Conservation (phyloP, 768 basidiomycete genomes). For the Pisolithus tinctorius region DNA sequence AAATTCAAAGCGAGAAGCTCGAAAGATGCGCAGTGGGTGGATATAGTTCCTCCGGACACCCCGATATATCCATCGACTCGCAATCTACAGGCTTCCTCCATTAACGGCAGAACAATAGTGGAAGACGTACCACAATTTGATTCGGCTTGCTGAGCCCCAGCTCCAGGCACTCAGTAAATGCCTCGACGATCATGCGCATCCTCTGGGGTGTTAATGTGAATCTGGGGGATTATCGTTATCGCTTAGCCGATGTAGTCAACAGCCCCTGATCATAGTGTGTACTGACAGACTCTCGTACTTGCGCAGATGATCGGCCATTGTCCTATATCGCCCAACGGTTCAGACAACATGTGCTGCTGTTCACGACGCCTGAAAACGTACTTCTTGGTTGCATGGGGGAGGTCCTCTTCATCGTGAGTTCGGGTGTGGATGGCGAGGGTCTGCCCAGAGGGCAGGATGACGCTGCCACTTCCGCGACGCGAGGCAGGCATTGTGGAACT, state of each 20-base stretch:
- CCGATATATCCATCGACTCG: neutral
- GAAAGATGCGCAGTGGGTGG: neutral
- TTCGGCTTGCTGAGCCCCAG: conserved; percentile 73
- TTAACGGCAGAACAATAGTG: neutral
- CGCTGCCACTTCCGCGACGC: conserved; percentile 71
- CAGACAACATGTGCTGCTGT: conserved; percentile 1
- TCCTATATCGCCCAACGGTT: conserved; percentile 38
- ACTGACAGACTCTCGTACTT: conserved; percentile 84
- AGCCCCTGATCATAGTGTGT: conserved; percentile 9
- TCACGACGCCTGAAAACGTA: conserved; percentile 27
- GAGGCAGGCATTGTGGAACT: conserved; percentile 49
- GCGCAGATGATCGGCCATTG: conserved; percentile 89
- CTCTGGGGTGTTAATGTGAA: conserved; percentile 85
- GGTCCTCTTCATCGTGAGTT: conserved; percentile 79
- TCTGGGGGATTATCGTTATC: conserved; percentile 28
- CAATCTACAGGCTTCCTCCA: neutral
- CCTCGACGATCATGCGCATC: conserved; percentile 96
- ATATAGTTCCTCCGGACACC: neutral
- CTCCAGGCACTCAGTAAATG: conserved; percentile 90
- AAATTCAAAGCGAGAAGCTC: neutral
- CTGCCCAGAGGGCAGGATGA: conserved; percentile 67
- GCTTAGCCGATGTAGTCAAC: conserved; percentile 2
- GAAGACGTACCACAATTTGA: conserved; percentile 78
- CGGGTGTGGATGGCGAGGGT: conserved; percentile 83
- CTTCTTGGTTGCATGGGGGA: conserved; percentile 94